Evolutionary conservation across 768 basidiomycete genomes (phyloP).

Genomic region (Exsudoporus frostii): DNA sequence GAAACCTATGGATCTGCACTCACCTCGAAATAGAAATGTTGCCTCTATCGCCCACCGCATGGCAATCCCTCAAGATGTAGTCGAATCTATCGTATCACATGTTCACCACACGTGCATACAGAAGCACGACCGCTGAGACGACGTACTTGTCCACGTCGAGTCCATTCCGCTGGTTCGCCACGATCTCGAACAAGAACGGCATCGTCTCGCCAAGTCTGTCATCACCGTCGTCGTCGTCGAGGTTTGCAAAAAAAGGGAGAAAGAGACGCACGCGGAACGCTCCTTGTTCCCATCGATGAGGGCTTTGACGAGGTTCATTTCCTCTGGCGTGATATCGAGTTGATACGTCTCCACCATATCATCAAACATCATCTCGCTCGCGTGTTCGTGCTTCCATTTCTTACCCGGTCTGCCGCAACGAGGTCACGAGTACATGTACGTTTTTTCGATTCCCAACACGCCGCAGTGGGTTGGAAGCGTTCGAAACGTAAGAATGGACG

Average conservation of each 20-base stretch:
- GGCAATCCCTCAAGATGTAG: slow-evolving; percentile 74
- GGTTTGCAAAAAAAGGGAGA: no score
- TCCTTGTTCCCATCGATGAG: slow-evolving; percentile 64
- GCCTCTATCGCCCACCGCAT: slow-evolving; percentile 64
- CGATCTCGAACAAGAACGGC: slow-evolving; percentile 77
- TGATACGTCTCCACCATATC: slow-evolving; percentile 56
- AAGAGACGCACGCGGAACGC: slow-evolving; percentile 48
- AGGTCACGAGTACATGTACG: not conserved
- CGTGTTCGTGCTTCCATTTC: slow-evolving; percentile 73
- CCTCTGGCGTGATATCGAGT: slow-evolving; percentile 45
- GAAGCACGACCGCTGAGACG: not conserved
- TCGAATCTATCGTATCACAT: slow-evolving; percentile 54
- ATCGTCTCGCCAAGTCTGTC: slow-evolving; percentile 47
- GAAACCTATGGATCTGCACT: not conserved
- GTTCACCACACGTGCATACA: not conserved
- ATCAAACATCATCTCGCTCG: slow-evolving; percentile 81
- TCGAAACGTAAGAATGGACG: no score
- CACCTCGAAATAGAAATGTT: slow-evolving; percentile 48
- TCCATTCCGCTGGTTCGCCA: slow-evolving; percentile 78
- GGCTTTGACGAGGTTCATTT: slow-evolving; percentile 67
- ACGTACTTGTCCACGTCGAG: slow-evolving; percentile 82
- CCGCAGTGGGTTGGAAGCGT: not conserved
- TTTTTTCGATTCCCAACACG: not conserved
- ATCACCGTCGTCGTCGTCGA: not conserved
- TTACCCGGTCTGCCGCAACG: slow-evolving; percentile 37